These are phyloP conservation scores for Circinella minor DNA, from an alignment of 371 early-diverging fungal genomes.

Conservation along the genomic window DNA sequence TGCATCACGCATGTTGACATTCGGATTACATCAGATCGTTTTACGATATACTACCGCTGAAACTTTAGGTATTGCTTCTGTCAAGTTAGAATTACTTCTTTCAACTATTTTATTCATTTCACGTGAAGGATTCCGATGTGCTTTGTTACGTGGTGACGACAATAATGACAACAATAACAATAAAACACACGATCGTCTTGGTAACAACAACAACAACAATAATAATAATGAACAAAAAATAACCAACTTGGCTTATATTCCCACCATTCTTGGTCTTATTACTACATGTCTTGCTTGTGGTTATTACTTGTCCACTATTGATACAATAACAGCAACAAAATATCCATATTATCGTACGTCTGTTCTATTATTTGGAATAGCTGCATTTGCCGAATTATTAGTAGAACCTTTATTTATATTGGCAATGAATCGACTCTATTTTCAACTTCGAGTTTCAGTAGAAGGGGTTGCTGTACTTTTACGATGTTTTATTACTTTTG, in stretches of 20 bases:
- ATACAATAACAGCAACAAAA: conserved; percentile 27
- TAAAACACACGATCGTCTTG: conserved; percentile 10
- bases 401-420: conserved; percentile 87
- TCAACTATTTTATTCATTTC: conserved; percentile 91
- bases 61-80: conserved; percentile 83
- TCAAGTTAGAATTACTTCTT: conserved; percentile 85
- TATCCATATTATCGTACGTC: conserved; percentile 55
- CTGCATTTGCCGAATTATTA: conserved; percentile 76
- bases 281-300: conserved; percentile 56
- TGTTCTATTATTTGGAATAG: conserved; percentile 67
- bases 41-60: conserved; percentile 69
- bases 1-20: conserved; percentile 79
- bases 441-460: conserved; percentile 76
- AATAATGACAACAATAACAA: conserved; percentile 14
- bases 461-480: conserved; percentile 83
- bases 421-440: conserved; percentile 72
- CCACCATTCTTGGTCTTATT: conserved; percentile 65
- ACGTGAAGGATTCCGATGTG: conserved; percentile 89
- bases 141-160: conserved; percentile 60
- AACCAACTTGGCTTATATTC: conserved; percentile 80
- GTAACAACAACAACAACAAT: conserved; percentile 8
- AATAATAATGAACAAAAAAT: conserved; percentile 56
- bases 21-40: conserved; percentile 79
- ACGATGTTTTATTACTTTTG: conserved; percentile 74
- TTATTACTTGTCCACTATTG: conserved; percentile 53